Evolutionary conservation across 73 alveolate species (phyloP).

Genomic region (Paramecium bursaria): DNA sequence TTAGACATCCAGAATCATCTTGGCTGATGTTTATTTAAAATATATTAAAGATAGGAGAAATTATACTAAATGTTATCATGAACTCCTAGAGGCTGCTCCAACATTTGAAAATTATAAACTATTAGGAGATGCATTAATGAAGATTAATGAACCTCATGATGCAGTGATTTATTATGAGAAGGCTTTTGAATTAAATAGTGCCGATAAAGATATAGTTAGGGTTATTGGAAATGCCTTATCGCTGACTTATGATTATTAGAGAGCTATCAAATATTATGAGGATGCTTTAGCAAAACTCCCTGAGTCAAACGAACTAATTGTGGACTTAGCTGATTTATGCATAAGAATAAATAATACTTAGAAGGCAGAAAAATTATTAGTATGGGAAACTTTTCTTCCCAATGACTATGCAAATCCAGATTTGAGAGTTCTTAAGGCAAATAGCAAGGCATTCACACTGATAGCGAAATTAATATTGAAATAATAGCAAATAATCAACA

Average conservation of each 20-base stretch:
- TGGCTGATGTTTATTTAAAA: constrained; percentile 92
- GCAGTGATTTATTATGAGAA: constrained; percentile 93
- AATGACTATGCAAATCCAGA: constrained; percentile 60
- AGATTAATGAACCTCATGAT: constrained; percentile 97
- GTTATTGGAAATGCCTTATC: constrained; percentile 95
- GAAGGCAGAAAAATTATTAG: constrained; percentile 81
- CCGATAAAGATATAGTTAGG: constrained; percentile 87
- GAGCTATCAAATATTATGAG: constrained; percentile 94
- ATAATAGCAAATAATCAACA: neutral
- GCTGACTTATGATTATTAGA: constrained; percentile 95
- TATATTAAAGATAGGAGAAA: constrained; percentile 96
- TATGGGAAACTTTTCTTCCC: constrained; percentile 54
- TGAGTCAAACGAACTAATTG: constrained; percentile 76
- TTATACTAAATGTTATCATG: constrained; percentile 95
- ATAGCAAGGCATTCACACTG: constrained; percentile 44
- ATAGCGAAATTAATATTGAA: constrained; percentile 57
- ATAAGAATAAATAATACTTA: constrained; percentile 80
- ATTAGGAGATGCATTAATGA: constrained; percentile 97
- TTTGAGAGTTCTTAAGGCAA: constrained; percentile 6
- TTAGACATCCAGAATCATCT: constrained; percentile 90
- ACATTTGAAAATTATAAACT: constrained; percentile 88
- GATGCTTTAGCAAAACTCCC: constrained; percentile 80
- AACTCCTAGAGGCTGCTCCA: constrained; percentile 90
- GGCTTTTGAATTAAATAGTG: constrained; percentile 86
- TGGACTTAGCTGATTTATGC: constrained; percentile 85